Evolutionary conservation across 441 rosid genomes (phyloP).

Genomic region (Populus tomentosa): DNA sequence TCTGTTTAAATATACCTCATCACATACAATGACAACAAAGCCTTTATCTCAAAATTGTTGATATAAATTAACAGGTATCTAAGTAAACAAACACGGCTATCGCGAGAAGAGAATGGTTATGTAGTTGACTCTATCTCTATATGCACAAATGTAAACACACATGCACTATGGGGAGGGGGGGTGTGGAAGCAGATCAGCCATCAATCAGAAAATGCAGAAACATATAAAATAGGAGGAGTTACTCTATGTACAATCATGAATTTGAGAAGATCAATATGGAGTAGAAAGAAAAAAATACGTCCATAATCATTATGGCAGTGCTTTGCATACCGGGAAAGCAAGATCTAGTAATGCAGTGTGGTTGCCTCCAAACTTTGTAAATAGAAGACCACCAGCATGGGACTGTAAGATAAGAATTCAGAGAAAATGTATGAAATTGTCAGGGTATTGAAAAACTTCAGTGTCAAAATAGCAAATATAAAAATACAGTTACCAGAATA

Average conservation of each 20-base stretch:
- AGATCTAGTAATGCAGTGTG: constrained; percentile 92
- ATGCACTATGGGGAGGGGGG: no score
- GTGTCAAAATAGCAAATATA: constrained; percentile 1
- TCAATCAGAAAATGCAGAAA: neutral
- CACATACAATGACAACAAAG: neutral
- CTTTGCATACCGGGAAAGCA: constrained; percentile 78
- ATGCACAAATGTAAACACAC: neutral
- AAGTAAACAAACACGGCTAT: neutral
- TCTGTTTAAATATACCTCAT: neutral
- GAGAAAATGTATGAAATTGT: neutral
- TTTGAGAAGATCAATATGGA: neutral
- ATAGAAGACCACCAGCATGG: constrained; percentile 92
- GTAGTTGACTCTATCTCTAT: neutral
- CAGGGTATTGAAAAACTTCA: neutral
- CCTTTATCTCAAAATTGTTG: neutral
- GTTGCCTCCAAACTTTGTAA: constrained; percentile 95
- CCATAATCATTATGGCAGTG: neutral
- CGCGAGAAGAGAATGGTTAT: neutral
- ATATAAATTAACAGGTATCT: neutral
- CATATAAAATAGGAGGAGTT: neutral
- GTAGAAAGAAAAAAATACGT: neutral
- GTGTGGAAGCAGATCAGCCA: neutral
- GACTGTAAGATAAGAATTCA: constrained; percentile 50
- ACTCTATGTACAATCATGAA: neutral
- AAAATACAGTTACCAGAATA: neutral